Evolutionary conservation across 176 grass and related monocot species (phyloP).

Genomic region (Canna indica): DNA sequence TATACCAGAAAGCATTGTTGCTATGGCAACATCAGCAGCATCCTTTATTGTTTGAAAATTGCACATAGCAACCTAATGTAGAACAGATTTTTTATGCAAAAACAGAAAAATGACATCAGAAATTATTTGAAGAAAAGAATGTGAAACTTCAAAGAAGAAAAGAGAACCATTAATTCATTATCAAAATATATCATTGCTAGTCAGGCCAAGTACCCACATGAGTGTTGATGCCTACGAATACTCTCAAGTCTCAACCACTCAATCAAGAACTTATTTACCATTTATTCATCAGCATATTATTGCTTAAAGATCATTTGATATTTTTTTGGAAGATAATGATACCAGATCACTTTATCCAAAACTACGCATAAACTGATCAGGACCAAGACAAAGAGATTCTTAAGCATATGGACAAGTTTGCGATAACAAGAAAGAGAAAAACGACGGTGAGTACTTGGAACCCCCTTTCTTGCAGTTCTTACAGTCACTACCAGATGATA

Average conservation of each 20-base stretch:
- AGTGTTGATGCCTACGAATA: too few species aligned
- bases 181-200: too few species aligned
- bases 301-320: neutral
- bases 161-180: neutral
- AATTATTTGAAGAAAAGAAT: neutral
- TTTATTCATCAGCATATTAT: neutral
- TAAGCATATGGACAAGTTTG: neutral
- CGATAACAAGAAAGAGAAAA: too few species aligned
- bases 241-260: neutral
- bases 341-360: neutral
- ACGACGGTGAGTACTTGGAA: too few species aligned
- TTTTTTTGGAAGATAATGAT: neutral
- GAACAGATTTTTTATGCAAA: neutral
- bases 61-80: constrained; percentile 87
- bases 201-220: too few species aligned
- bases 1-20: constrained; percentile 96
- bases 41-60: constrained; percentile 93
- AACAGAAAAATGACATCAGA: neutral
- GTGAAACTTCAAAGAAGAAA: neutral
- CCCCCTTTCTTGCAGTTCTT: too few species aligned
- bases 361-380: neutral
- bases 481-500: too few species aligned
- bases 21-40: constrained; percentile 97
- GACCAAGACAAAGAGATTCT: neutral
- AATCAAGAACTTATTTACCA: neutral